Percentiles rank a stretch among this genome's conserved stretches.
Evolutionary conservation across 2,329 filamentous ascomycete genomes (phyloP).

Genomic region (Pseudogymnoascus sp.): DNA sequence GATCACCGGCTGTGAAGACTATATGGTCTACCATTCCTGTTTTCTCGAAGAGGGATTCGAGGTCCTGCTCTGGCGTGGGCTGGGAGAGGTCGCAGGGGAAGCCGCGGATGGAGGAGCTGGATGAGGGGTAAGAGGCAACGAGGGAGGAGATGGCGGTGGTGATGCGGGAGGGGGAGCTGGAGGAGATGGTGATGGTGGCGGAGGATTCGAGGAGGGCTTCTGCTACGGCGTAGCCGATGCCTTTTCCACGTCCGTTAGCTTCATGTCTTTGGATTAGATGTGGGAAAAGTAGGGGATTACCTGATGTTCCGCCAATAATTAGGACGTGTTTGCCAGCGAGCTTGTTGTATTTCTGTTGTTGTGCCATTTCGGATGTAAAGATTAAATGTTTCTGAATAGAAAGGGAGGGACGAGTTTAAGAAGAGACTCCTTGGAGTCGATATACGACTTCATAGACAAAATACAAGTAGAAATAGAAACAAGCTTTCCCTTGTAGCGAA

Average conservation of each 20-base stretch:
- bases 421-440: too few species aligned
- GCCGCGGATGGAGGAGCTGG: conserved; percentile 14
- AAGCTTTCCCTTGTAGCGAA: too few species aligned
- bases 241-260: not conserved
- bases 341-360: conserved; percentile 17
- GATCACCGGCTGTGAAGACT: conserved; percentile 24
- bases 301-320: conserved; percentile 24
- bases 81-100: conserved; percentile 21
- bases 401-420: too few species aligned
- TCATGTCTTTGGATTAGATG: not conserved
- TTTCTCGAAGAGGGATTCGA: conserved; percentile 34
- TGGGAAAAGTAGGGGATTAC: conserved; percentile 3
- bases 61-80: conserved; percentile 29
- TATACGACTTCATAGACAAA: too few species aligned
- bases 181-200: conserved; percentile 20
- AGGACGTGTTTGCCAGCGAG: conserved; percentile 23
- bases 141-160: conserved; percentile 13
- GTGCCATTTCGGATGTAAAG: not conserved
- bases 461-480: too few species aligned
- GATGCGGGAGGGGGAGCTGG: conserved; percentile 10
- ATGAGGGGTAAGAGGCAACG: not conserved
- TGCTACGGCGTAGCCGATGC: conserved; percentile 23
- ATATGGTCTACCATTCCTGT: conserved; percentile 22
- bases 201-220: conserved; percentile 23
- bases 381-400: not conserved